Evolutionary conservation across 2,329 filamentous ascomycete genomes (phyloP).

Genomic region (Aureobasidium melanogenum): DNA sequence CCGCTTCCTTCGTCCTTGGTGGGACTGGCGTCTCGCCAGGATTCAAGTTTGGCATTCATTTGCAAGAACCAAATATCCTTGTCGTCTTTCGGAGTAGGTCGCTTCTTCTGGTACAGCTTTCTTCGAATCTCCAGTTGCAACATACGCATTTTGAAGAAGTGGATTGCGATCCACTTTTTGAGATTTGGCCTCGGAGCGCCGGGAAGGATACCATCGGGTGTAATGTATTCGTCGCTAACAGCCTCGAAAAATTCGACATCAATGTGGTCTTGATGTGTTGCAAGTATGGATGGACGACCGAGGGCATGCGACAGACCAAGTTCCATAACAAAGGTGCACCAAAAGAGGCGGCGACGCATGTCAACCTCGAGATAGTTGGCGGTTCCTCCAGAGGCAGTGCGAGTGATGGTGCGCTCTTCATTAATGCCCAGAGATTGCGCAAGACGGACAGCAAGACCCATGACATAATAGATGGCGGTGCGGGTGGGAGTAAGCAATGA

Average conservation of each 20-base stretch:
- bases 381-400: conserved; percentile 49
- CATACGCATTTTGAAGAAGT: conserved; percentile 86
- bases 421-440: conserved; percentile 82
- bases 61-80: conserved; percentile 77
- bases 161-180: conserved; percentile 81
- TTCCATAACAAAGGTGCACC: conserved; percentile 84
- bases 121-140: conserved; percentile 82
- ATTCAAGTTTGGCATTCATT: conserved; percentile 68
- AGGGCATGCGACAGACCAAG: conserved; percentile 79
- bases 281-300: conserved; percentile 78
- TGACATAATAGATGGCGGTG: conserved; percentile 86
- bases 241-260: conserved; percentile 79
- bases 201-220: conserved; percentile 61
- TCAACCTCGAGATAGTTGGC: conserved; percentile 71
- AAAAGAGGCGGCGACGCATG: conserved; percentile 79
- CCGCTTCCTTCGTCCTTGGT: conserved; percentile 58
- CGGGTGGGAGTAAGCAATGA: conserved; percentile 86
- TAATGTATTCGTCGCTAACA: conserved; percentile 77
- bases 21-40: conserved; percentile 72
- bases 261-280: conserved; percentile 70
- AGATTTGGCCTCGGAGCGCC: conserved; percentile 58
- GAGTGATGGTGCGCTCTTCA: conserved; percentile 78
- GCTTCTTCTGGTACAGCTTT: conserved; percentile 76
- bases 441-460: conserved; percentile 78
- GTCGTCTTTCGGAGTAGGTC: conserved; percentile 65